Evolutionary conservation across 768 basidiomycete genomes (phyloP).

Genomic region (Panaeolus cyanescens): DNA sequence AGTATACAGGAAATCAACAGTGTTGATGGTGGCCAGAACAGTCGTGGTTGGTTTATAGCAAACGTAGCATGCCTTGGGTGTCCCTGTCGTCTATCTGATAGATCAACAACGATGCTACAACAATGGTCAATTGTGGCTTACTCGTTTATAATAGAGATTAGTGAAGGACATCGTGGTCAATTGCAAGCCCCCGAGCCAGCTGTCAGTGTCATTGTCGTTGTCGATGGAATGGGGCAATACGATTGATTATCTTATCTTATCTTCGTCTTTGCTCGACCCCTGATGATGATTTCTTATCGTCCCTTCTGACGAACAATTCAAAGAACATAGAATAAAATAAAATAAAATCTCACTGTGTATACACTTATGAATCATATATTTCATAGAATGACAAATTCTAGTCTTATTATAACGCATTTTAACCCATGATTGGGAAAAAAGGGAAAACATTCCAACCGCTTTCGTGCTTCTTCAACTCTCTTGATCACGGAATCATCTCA

Average conservation of each 20-base stretch:
- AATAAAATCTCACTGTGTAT: background rate
- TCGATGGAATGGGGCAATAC: background rate
- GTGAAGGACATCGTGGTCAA: slow-evolving; percentile 61
- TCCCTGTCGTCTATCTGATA: slow-evolving; percentile 66
- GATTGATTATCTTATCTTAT: slow-evolving; percentile 9
- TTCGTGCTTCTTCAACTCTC: background rate
- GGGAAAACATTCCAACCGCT: slow-evolving; percentile 1
- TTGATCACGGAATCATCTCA: slow-evolving; percentile 3
- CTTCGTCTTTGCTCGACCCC: background rate
- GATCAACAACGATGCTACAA: slow-evolving; percentile 1
- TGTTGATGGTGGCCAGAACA: slow-evolving; percentile 83
- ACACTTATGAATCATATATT: background rate
- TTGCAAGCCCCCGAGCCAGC: background rate
- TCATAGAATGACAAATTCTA: background rate
- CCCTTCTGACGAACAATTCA: too few relatives aligned
- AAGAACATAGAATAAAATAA: too few relatives aligned
- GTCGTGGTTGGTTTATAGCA: slow-evolving; percentile 81
- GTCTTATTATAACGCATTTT: background rate
- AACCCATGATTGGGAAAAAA: background rate
- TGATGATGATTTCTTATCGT: background rate
- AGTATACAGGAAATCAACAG: slow-evolving; percentile 84
- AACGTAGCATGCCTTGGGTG: slow-evolving; percentile 74
- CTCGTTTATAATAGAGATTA: slow-evolving; percentile 90
- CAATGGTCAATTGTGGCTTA: slow-evolving; percentile 36
- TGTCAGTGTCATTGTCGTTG: background rate